Evolutionary conservation across 2,329 filamentous ascomycete species (phyloP).

Genomic region (Aspergillus aculeatinus): DNA sequence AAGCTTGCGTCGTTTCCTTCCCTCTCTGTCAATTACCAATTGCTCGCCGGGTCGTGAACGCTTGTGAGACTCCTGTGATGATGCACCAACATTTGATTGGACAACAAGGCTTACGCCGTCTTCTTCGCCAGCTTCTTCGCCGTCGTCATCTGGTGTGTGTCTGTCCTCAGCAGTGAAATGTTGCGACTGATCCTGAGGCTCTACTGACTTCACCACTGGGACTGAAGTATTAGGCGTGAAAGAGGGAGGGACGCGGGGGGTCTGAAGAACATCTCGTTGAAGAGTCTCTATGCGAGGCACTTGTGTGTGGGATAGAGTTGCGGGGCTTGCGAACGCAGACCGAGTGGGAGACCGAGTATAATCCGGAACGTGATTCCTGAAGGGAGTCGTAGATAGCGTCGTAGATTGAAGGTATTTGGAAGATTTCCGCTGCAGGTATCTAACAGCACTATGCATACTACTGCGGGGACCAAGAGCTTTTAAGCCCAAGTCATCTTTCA

Average conservation of each 20-base stretch:
- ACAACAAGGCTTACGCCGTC: not conserved
- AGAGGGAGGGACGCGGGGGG: not conserved
- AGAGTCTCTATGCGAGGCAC: not conserved
- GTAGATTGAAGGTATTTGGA: conserved; percentile 37
- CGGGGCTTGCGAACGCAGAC: not conserved
- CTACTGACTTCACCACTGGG: not conserved
- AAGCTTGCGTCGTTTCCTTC: conserved; percentile 34
- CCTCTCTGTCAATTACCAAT: conserved; percentile 23
- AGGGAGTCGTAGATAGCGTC: conserved; percentile 22
- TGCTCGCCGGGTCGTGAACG: conserved; percentile 24
- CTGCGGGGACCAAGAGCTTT: conserved; percentile 58
- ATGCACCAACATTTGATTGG: not conserved
- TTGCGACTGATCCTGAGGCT: not conserved
- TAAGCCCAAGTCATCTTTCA: conserved; percentile 59
- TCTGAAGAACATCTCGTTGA: not conserved
- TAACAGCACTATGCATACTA: conserved; percentile 59
- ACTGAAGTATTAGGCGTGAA: not conserved
- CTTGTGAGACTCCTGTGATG: not conserved
- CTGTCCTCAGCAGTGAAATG: not conserved
- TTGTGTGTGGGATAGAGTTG: not conserved
- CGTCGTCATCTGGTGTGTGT: not conserved
- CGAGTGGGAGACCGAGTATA: not conserved
- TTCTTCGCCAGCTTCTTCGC: not conserved
- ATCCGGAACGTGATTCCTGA: conserved; percentile 18
- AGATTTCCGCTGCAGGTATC: conserved; percentile 56